Conservation (phyloP, 129 eudicot species). For the Escallonia rubra region DNA sequence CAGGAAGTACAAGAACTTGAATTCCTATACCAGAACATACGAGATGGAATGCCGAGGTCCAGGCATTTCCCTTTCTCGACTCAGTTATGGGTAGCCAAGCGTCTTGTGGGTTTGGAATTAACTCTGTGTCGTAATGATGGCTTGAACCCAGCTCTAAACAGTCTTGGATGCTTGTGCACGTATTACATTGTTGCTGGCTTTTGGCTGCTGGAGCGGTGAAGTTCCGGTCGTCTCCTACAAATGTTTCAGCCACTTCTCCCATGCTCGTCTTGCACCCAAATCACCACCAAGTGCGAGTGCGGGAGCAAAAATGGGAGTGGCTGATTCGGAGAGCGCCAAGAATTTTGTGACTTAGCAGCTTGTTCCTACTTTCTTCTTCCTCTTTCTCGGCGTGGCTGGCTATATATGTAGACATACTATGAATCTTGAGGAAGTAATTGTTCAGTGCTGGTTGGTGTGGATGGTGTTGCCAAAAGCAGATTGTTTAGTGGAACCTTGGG, state of each 20-base stretch:
- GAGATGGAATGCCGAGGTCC: slow-evolving; percentile 31
- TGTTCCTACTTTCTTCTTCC: no score
- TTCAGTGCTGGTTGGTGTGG: not conserved
- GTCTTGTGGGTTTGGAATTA: slow-evolving; percentile 13
- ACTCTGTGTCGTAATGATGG: not conserved
- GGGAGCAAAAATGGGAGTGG: slow-evolving; percentile 3
- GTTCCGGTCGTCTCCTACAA: not conserved
- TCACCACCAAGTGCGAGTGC: not conserved
- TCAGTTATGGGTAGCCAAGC: slow-evolving; percentile 61
- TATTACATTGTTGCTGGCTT: not conserved
- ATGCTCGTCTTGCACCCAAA: not conserved
- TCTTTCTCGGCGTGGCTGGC: no score
- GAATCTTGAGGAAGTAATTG: not conserved
- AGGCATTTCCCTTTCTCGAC: slow-evolving; percentile 41
- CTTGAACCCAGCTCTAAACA: not conserved
- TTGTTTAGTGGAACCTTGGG: no score
- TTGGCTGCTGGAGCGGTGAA: not conserved
- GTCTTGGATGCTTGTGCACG: not conserved
- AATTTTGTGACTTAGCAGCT: not conserved
- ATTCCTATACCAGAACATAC: slow-evolving; percentile 54
- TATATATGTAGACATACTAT: no score
- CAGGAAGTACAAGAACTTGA: slow-evolving; percentile 48
- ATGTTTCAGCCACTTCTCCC: slow-evolving; percentile 7
- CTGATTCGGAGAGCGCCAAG: not conserved
- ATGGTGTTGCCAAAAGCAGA: no score